Conservation (phyloP, 768 basidiomycete species). For the Russula olivacea region DNA sequence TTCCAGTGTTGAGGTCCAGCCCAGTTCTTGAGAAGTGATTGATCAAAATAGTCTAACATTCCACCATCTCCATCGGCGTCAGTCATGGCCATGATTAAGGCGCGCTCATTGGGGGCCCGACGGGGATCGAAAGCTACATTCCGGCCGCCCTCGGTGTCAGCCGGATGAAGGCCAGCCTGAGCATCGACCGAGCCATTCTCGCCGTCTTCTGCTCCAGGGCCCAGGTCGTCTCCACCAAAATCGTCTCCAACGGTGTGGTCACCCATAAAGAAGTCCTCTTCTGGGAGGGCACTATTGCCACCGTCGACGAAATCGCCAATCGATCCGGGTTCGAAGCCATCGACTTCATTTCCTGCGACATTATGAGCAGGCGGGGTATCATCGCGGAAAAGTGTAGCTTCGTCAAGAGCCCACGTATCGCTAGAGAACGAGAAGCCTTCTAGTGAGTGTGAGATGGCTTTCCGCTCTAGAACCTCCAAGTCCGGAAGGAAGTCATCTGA, state of each 20-base stretch:
- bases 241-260: conserved; percentile 51
- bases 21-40: conserved; percentile 87
- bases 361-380: conserved; percentile 40
- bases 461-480: conserved; percentile 53
- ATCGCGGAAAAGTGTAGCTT: conserved; percentile 54
- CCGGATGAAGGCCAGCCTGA: conserved; percentile 37
- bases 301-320: conserved; percentile 38
- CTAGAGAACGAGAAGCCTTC: conserved; percentile 78
- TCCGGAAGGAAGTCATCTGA: conserved; percentile 71
- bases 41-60: conserved; percentile 87
- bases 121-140: conserved; percentile 84
- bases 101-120: conserved; percentile 64
- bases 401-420: conserved; percentile 56
- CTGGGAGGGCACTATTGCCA: conserved; percentile 33
- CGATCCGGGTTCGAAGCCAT: conserved; percentile 34
- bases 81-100: conserved; percentile 83
- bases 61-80: conserved; percentile 56
- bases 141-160: conserved; percentile 46
- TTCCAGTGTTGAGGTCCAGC: conserved; percentile 99
- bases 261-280: conserved; percentile 65
- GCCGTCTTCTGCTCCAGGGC: conserved; percentile 31
- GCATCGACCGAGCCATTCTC: conserved; percentile 38
- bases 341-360: conserved; percentile 39
- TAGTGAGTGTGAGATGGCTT: conserved; percentile 76
- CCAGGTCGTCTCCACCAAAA: conserved; percentile 32